Percentiles rank a stretch among this genome's conserved stretches.
These are phyloP conservation scores for Toxicodendron radicans DNA, from an alignment of 345 rosid species.

Conservation along the genomic window DNA sequence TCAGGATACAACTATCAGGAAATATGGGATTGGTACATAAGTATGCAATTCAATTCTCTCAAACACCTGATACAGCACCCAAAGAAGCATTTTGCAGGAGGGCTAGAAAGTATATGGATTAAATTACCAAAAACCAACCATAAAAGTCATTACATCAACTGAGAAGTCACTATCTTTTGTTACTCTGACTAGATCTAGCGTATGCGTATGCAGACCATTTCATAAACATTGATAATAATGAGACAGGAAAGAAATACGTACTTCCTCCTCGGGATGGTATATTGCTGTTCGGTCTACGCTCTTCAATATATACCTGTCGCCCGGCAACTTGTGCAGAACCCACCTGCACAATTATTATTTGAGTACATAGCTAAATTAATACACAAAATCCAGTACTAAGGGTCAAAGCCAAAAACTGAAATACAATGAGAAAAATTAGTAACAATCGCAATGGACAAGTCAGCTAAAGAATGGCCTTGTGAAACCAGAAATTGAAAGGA, in stretches of 20 bases:
- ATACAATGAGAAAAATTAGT: neutral
- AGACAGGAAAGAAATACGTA: conserved; percentile 26
- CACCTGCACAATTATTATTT: conserved; percentile 33
- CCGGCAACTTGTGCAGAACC: conserved; percentile 57
- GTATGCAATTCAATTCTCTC: neutral
- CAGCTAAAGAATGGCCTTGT: neutral
- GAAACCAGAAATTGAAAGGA: neutral
- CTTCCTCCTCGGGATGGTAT: conserved; percentile 64
- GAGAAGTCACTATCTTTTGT: neutral
- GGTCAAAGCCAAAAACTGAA: neutral
- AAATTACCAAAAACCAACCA: neutral
- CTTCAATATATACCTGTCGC: conserved; percentile 65
- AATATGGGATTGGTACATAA: neutral
- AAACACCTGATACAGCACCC: no score
- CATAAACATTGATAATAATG: neutral
- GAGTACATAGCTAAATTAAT: neutral
- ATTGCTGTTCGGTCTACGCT: conserved; percentile 62
- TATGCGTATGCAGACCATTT: neutral
- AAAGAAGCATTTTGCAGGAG: neutral
- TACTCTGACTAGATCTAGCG: neutral
- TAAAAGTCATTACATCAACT: neutral
- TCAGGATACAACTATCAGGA: neutral
- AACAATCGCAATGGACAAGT: neutral
- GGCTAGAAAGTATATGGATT: neutral
- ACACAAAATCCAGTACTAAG: neutral